These are phyloP conservation scores for Macrophomina pseudophaseolina DNA, from an alignment of 2,329 filamentous ascomycete genomes.

Conservation along the genomic window DNA sequence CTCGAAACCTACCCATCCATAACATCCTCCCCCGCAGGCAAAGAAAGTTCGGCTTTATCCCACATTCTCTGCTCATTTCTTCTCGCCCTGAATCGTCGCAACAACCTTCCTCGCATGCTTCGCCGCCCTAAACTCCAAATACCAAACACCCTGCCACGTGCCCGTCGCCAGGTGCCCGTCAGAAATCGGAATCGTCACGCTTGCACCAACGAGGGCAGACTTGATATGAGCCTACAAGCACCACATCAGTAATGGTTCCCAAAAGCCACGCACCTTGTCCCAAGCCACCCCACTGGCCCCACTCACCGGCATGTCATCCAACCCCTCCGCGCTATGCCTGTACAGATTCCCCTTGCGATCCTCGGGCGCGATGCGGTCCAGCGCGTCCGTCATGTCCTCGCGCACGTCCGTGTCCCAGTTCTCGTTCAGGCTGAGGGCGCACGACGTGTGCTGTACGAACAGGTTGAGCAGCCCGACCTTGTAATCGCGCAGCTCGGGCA, in stretches of 20 bases:
- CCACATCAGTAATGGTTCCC: neutral
- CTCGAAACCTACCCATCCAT: no score
- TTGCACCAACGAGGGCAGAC: conserved; percentile 84
- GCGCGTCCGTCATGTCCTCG: conserved; percentile 88
- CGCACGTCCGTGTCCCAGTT: conserved; percentile 88
- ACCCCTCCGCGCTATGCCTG: conserved; percentile 82
- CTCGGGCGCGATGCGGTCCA: conserved; percentile 87
- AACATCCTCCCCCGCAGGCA: neutral
- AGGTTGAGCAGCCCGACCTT: conserved; percentile 76
- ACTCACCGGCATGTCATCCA: conserved; percentile 89
- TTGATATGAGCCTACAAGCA: conserved; percentile 81
- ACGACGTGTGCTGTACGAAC: conserved; percentile 95
- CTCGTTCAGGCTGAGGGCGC: conserved; percentile 90
- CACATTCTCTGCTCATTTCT: conserved; percentile 44
- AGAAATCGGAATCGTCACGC: conserved; percentile 86
- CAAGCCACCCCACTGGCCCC: neutral
- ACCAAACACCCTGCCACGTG: conserved; percentile 92
- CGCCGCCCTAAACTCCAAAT: conserved; percentile 80
- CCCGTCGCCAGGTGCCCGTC: conserved; percentile 76
- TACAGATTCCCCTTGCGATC: conserved; percentile 73
- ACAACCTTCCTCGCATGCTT: conserved; percentile 83
- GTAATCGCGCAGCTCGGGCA: conserved; percentile 83
- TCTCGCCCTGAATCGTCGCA: conserved; percentile 92
- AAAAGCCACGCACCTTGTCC: no score
- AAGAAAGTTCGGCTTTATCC: neutral